Evolutionary conservation across 129 eudicot species (phyloP).

Genomic region (Escallonia herrerae): DNA sequence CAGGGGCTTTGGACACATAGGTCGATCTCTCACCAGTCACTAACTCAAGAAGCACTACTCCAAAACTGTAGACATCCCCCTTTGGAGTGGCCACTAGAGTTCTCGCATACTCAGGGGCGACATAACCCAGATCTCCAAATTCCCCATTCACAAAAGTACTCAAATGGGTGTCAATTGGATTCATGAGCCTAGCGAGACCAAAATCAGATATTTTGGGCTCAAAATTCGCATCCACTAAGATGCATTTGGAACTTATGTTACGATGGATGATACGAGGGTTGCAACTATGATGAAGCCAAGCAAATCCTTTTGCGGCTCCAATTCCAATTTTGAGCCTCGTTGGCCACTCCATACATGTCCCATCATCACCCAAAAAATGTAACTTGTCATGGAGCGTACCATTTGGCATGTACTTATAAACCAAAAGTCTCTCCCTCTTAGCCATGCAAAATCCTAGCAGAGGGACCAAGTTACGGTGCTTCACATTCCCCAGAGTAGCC

Average conservation of each 20-base stretch:
- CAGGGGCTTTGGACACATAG: slow-evolving; percentile 12
- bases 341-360: slow-evolving; percentile 32
- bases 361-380: slow-evolving; percentile 17
- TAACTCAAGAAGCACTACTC: slow-evolving; percentile 23
- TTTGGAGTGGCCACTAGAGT: slow-evolving; percentile 84
- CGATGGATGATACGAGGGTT: slow-evolving; percentile 38
- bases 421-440: slow-evolving; percentile 36
- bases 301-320: slow-evolving; percentile 51
- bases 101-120: slow-evolving; percentile 80
- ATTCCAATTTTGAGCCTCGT: slow-evolving; percentile 40
- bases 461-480: slow-evolving; percentile 37
- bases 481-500: slow-evolving; percentile 30
- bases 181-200: slow-evolving; percentile 90
- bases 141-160: slow-evolving; percentile 20
- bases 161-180: slow-evolving; percentile 56
- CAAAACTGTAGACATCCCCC: slow-evolving; percentile 64
- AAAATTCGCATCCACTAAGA: slow-evolving; percentile 37
- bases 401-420: slow-evolving; percentile 44
- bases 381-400: slow-evolving; percentile 45
- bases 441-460: slow-evolving; percentile 41
- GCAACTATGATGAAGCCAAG: slow-evolving; percentile 51
- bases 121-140: slow-evolving; percentile 80
- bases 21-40: slow-evolving; percentile 21
- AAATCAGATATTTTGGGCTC: slow-evolving; percentile 85
- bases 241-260: slow-evolving; percentile 40